Evolutionary conservation across 192 early-diverging fungal genomes (phyloP).

Genomic region (Linnemannia schmuckeri): DNA sequence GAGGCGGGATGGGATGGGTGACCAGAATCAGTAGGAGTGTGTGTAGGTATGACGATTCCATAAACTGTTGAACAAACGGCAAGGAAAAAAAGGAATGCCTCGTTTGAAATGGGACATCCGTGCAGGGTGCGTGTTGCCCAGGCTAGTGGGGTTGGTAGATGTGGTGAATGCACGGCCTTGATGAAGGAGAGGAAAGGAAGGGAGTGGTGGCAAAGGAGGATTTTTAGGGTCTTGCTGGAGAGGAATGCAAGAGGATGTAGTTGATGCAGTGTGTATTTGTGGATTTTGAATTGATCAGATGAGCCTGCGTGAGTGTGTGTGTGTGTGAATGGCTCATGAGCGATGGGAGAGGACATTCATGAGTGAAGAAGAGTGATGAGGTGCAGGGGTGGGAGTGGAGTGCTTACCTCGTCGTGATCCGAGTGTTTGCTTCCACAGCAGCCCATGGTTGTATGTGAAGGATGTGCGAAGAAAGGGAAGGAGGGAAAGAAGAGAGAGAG

Average conservation of each 20-base stretch:
- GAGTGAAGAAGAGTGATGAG: background rate
- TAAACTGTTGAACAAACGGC: background rate
- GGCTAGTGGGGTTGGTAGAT: no score
- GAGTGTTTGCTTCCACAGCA: conserved; percentile 58
- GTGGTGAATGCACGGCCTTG: no score
- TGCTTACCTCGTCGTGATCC: conserved; percentile 51
- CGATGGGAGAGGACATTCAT: background rate
- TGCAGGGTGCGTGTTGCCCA: background rate
- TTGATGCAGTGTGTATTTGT: no score
- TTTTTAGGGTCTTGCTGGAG: no score
- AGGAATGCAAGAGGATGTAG: no score
- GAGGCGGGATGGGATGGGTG: background rate
- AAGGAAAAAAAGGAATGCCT: background rate
- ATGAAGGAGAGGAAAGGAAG: no score
- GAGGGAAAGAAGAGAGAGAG: background rate
- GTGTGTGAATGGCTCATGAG: no score
- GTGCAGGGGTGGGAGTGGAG: no score
- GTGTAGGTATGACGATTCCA: background rate
- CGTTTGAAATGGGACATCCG: background rate
- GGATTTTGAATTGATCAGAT: no score
- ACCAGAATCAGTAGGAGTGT: background rate
- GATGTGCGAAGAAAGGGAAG: background rate
- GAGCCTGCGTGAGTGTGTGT: no score
- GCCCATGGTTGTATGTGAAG: conserved; percentile 34
- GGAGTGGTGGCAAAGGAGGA: no score